Evolutionary conservation across 73 alveolate genomes (phyloP).

Genomic region (Paramecium biaurelia): DNA sequence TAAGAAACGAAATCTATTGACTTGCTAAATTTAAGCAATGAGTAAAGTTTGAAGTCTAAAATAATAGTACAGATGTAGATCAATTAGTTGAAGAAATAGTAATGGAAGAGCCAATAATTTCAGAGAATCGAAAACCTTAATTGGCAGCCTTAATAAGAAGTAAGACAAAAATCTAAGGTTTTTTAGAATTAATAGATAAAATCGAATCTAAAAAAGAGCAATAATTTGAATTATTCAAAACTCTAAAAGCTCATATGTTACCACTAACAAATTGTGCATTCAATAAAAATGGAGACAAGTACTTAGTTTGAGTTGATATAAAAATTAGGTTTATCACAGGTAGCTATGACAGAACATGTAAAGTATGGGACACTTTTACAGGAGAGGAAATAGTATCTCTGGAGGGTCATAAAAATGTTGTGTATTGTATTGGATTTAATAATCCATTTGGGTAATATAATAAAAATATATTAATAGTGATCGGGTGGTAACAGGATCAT

Average conservation of each 20-base stretch:
- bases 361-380: constrained; percentile 99
- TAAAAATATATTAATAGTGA: constrained; percentile 62
- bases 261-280: constrained; percentile 99
- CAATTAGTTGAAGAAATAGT: constrained; percentile 89
- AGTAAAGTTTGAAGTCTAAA: neutral
- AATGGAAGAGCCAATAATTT: constrained; percentile 94
- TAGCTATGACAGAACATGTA: constrained; percentile 99
- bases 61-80: constrained; percentile 85
- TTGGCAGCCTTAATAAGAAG: constrained; percentile 44
- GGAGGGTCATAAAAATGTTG: constrained; percentile 99
- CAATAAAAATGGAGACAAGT: constrained; percentile 95
- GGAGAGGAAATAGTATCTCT: constrained; percentile 90
- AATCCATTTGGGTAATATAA: constrained; percentile 95
- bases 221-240: constrained; percentile 89
- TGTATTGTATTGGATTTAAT: constrained; percentile 99
- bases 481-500: constrained; percentile 98
- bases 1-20: constrained; percentile 91
- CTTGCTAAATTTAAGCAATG: constrained; percentile 80
- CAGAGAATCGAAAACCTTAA: constrained; percentile 78
- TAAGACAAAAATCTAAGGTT: neutral
- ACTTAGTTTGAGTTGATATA: neutral
- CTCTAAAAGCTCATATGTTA: constrained; percentile 96
- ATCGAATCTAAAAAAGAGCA: constrained; percentile 82
- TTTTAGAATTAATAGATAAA: constrained; percentile 83
- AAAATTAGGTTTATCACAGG: constrained; percentile 96